Evolutionary conservation across 2,329 filamentous ascomycete species (phyloP), one percentile per base, ranked within the genome.

Genomic region (Fragosphaeria purpurea): DNA sequence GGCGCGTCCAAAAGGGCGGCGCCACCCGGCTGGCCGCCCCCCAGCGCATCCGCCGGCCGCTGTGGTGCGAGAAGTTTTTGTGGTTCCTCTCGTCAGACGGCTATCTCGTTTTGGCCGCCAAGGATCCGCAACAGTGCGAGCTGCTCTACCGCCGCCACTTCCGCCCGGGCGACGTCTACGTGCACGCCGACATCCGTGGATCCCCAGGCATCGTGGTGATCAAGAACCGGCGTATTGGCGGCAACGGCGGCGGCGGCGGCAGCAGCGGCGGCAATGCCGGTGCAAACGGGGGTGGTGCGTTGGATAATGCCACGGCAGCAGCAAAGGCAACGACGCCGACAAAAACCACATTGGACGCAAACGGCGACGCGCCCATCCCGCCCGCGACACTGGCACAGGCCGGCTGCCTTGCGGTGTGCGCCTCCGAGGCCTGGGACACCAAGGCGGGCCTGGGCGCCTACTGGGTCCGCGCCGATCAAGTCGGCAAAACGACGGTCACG

Each of bases 41-140:
- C 8, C 82, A 90, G 44, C 88, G 86, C 0, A 84, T 95, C 7
- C 80, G 93, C 50, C 85, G 83, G 61, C 85, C 83, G 57, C 79
- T 90, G 60, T 98, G 93, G 93, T 98, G 96, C 58, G 93, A 98
- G 62, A 98, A 98, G 67, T 98, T 95, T 60, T 73, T 83, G 33
- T 97, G 88, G 77, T 98, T 98, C 68, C 79, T 97, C 58, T 96
- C 90, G 1, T 94, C 89, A 0, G 93, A 98, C 62, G 90, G 91
- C 5, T 96, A 97, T 63, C 76, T 98, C 6, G 86, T 97, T 1
- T 76, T 98, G 12, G 91, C 83, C 43, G 91, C 89, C 12, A 88
- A 88, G 55, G 93, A 98, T 69, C 78, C 83, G 2, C 85, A 88
- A 59, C 93, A 98, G 63, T 89, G 86, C 60, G 93, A 98, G 64